phyloP scores from a whole-genome alignment of 2,329 filamentous ascomycete species.

The Drechslerella stenobrocha region DNA sequence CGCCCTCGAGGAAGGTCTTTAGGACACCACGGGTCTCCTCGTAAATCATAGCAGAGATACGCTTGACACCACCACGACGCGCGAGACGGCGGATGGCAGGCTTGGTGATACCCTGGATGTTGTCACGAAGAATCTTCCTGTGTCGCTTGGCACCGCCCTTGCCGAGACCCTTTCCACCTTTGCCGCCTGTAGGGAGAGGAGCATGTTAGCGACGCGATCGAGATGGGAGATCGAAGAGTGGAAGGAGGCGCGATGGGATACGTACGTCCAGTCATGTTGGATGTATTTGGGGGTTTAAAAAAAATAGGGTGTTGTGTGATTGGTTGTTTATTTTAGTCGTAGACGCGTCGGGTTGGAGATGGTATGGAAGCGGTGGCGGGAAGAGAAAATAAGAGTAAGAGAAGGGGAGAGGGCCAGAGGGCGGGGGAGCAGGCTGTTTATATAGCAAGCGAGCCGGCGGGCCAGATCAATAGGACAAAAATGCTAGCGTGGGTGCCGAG shows the following conservation, averaged over 20 bases:
- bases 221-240: background rate
- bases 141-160: conserved; percentile 99
- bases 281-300: conserved; percentile 11
- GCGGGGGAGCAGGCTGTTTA: conserved; percentile 32
- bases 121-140: conserved; percentile 98
- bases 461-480: conserved; percentile 36
- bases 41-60: conserved; percentile 95
- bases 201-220: conserved; percentile 57
- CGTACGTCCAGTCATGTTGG: conserved; percentile 49
- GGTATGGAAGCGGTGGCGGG: conserved; percentile 9
- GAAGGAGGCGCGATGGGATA: conserved; percentile 1
- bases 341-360: conserved; percentile 27
- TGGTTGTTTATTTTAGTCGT: background rate
- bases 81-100: conserved; percentile 97
- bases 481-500: background rate
- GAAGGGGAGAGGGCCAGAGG: conserved; percentile 8
- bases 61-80: conserved; percentile 99
- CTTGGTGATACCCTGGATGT: conserved; percentile 99
- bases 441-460: conserved; percentile 42
- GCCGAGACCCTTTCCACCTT: conserved; percentile 96
- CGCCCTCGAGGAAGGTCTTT: conserved; percentile 76
- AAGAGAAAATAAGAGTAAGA: conserved; percentile 9
- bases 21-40: conserved; percentile 76
- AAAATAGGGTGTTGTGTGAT: background rate
- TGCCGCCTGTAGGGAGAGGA: conserved; percentile 68